A percentile compares a stretch with the other conserved stretches of the same genome.
Conservation (phyloP, 352 stramenopile genomes). For the Globisporangium cederbergense region DNA sequence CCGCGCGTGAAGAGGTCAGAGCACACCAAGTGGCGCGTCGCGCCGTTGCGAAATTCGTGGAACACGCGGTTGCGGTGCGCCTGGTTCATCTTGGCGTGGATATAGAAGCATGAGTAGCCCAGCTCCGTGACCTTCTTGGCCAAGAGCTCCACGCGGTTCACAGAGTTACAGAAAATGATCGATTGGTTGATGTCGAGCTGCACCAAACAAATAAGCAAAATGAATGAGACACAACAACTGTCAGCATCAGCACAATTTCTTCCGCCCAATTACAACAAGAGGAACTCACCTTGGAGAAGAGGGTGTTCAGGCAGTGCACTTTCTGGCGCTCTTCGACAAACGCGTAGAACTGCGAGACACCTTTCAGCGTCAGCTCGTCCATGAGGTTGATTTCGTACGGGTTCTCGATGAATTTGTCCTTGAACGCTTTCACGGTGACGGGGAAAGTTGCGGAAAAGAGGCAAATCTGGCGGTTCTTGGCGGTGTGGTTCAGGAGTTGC, state of each 20-base stretch:
- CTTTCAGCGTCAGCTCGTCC: constrained; percentile 98
- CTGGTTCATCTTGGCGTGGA: constrained; percentile 99
- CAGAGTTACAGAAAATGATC: constrained; percentile 99
- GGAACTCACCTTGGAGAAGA: constrained; percentile 91
- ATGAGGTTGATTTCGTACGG: constrained; percentile 99
- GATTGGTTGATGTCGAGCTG: constrained; percentile 99
- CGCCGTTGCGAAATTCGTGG: constrained; percentile 99
- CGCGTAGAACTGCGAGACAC: constrained; percentile 99
- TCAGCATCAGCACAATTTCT: background rate
- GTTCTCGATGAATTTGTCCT: constrained; percentile 97
- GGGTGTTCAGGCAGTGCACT: constrained; percentile 99
- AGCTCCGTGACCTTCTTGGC: constrained; percentile 99
- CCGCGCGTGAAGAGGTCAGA: constrained; percentile 99
- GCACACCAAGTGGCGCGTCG: constrained; percentile 96
- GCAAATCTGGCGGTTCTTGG: constrained; percentile 97
- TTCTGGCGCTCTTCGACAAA: constrained; percentile 99
- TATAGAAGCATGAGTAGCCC: constrained; percentile 99
- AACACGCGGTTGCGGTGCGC: constrained; percentile 99
- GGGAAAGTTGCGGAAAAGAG: constrained; percentile 99
- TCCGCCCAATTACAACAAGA: background rate
- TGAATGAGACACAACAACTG: background rate
- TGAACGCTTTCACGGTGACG: constrained; percentile 98
- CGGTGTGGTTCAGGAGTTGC: constrained; percentile 94
- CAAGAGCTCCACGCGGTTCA: constrained; percentile 98
- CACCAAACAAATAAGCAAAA: constrained; percentile 19